Evolutionary conservation across 495 filamentous ascomycete genomes (phyloP).

Genomic region (Tuber melanosporum): DNA sequence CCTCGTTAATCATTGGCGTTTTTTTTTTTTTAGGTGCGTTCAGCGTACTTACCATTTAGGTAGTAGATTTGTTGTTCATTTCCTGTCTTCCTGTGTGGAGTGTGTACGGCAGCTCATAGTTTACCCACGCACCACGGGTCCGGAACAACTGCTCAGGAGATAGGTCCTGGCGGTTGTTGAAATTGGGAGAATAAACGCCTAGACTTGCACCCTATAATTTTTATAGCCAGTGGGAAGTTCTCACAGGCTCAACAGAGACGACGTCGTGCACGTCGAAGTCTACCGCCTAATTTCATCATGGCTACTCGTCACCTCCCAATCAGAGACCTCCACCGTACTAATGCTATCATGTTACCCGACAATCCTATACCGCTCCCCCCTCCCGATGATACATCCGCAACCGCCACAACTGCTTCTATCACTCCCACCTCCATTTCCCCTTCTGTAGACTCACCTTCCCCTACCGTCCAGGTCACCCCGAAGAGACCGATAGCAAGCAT

Average conservation of each 20-base stretch:
- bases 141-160: constrained; percentile 2
- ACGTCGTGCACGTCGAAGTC: constrained; percentile 18
- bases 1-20: not conserved
- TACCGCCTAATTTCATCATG: constrained; percentile 11
- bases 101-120: not conserved
- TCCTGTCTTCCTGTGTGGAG: not conserved
- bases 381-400: constrained; percentile 10
- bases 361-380: constrained; percentile 8
- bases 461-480: not conserved
- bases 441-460: not conserved
- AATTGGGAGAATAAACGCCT: not conserved
- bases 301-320: constrained; percentile 24
- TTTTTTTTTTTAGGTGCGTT: not conserved
- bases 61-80: not conserved
- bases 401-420: constrained; percentile 7
- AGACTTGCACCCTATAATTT: constrained; percentile 2
- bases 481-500: not conserved
- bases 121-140: not conserved
- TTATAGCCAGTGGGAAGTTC: constrained; percentile 5
- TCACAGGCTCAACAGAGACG: constrained; percentile 1
- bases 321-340: constrained; percentile 35
- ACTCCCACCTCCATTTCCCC: not conserved
- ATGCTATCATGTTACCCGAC: constrained; percentile 13
- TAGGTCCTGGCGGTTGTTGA: constrained; percentile 2
- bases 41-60: not conserved